These are phyloP conservation scores for Phytophthora sojae DNA, from an alignment of 352 stramenopile genomes.

Conservation along the genomic window DNA sequence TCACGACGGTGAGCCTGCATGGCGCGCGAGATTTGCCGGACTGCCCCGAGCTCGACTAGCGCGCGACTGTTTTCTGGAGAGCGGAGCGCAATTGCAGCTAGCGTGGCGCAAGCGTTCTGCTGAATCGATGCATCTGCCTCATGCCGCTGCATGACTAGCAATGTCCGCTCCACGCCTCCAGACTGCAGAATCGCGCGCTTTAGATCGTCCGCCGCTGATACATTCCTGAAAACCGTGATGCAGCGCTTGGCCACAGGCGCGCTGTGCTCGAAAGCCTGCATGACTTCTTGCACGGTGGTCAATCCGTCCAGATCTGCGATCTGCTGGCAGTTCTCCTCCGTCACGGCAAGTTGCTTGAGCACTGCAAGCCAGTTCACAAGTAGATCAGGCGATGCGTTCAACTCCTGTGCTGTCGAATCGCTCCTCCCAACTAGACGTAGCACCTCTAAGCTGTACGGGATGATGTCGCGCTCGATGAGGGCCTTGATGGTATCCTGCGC, in stretches of 20 bases:
- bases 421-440: constrained; percentile 32
- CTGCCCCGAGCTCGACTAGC: constrained; percentile 61
- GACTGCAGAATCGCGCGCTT: constrained; percentile 72
- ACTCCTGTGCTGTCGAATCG: constrained; percentile 2
- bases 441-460: constrained; percentile 56
- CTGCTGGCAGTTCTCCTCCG: constrained; percentile 78
- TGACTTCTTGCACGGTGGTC: constrained; percentile 62
- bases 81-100: constrained; percentile 74
- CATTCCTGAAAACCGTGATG: constrained; percentile 75
- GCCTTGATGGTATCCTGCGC: constrained; percentile 75
- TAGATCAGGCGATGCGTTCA: constrained; percentile 49
- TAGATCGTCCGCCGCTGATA: constrained; percentile 75
- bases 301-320: constrained; percentile 68
- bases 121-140: constrained; percentile 61
- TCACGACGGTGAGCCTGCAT: constrained; percentile 62
- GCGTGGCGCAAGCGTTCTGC: constrained; percentile 75
- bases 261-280: constrained; percentile 60
- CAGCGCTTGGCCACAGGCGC: constrained; percentile 65
- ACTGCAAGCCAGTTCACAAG: constrained; percentile 69
- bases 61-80: constrained; percentile 67
- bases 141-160: constrained; percentile 68
- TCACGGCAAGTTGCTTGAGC: constrained; percentile 81
- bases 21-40: constrained; percentile 54
- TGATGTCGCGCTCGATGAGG: constrained; percentile 59
- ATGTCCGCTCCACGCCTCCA: constrained; percentile 55